Evolutionary conservation across 108 stramenopile species (phyloP).

Genomic region (Epipyxis sp.): DNA sequence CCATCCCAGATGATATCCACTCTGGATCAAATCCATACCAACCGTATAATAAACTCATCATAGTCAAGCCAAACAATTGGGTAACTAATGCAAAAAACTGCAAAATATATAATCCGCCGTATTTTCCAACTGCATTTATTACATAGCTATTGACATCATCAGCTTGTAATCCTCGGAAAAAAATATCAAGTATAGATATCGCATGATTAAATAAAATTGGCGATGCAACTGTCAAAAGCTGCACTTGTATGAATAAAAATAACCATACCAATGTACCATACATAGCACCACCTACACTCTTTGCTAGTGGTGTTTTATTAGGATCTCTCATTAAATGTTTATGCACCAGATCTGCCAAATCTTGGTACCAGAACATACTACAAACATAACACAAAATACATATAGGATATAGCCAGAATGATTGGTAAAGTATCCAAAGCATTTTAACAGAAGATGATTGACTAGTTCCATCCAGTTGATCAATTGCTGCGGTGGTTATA

Average conservation of each 20-base stretch:
- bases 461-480: no score
- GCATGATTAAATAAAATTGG: neutral
- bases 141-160: neutral
- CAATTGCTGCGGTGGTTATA: no score
- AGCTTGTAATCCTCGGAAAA: neutral
- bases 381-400: constrained; percentile 9
- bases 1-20: neutral
- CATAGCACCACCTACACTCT: neutral
- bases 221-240: neutral
- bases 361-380: neutral
- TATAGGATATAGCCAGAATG: neutral
- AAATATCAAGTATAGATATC: neutral
- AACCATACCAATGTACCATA: neutral
- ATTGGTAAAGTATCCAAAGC: neutral
- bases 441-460: no score
- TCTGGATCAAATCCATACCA: constrained; percentile 9
- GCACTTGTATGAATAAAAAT: constrained; percentile 1
- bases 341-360: neutral
- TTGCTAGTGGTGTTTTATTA: neutral
- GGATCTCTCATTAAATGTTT: neutral
- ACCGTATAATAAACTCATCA: neutral
- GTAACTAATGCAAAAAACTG: neutral
- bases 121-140: neutral
- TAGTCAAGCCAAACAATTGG: neutral
- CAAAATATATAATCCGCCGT: neutral